These are phyloP conservation scores for Aspergillus cristatus DNA, from an alignment of 495 filamentous ascomycete species.

Conservation along the genomic window DNA sequence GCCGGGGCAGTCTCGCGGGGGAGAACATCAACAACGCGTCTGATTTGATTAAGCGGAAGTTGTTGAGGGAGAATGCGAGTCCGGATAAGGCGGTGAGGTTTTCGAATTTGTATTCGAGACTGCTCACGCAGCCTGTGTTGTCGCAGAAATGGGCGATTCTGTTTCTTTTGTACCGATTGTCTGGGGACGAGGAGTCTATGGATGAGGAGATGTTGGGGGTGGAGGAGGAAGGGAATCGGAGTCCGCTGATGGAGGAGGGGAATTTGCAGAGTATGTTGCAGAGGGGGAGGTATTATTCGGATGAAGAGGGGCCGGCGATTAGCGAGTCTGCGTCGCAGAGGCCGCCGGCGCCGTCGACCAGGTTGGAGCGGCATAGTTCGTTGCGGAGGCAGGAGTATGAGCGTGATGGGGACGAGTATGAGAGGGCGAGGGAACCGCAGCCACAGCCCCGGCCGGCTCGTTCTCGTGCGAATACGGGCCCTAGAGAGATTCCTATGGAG, in stretches of 20 bases:
- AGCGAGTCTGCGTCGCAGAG: constrained; percentile 38
- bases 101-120: constrained; percentile 75
- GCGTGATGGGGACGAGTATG: constrained; percentile 9
- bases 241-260: constrained; percentile 29
- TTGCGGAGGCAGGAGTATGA: constrained; percentile 17
- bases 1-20: constrained; percentile 26
- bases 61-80: constrained; percentile 62
- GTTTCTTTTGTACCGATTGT: constrained; percentile 76
- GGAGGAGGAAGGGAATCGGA: no score
- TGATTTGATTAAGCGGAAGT: constrained; percentile 80
- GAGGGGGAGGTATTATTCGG: constrained; percentile 25
- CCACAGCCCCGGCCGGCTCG: constrained; percentile 3
- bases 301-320: constrained; percentile 36
- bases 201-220: constrained; percentile 18
- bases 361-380: constrained; percentile 21
- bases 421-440: constrained; percentile 7
- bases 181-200: constrained; percentile 38
- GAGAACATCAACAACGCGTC: constrained; percentile 77
- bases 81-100: constrained; percentile 83
- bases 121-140: constrained; percentile 82
- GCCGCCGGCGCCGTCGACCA: no score
- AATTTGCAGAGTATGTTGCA: constrained; percentile 30
- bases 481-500: constrained; percentile 9
- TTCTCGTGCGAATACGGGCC: constrained; percentile 12
- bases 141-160: constrained; percentile 95